Evolutionary conservation across 306 rosid species (phyloP), one percentile per base, ranked within the genome.

Genomic region (Luffa aegyptiaca): DNA sequence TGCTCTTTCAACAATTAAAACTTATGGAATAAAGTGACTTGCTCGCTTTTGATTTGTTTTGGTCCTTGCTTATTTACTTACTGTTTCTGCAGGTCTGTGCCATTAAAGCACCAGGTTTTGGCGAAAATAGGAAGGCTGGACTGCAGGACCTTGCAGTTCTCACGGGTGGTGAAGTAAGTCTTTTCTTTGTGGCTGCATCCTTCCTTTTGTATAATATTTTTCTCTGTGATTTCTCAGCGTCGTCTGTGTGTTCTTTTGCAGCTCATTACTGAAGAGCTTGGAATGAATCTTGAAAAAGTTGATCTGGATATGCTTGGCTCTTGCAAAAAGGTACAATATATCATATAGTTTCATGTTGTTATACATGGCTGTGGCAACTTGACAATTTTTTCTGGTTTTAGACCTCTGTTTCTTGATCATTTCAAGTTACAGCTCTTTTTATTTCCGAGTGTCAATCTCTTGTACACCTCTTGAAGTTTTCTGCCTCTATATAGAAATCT

Each of bases 261-360:
- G 98, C 88, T 94, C 80, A 94, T 94, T 78, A 92, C 93, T 6
- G 98, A 92, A 78, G 98, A 94, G 86, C 98, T 94, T 51, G 97
- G 98, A 75, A 1, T 92, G 90, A 94, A 94, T 86, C 92, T 94
- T 81, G 98, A 94, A 68, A 94, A 94, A 68, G 96, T 92, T 52
- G 97, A 91, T 79, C 82, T 88, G 63, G 96, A 86, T 1, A 61
- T 88, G 88, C 93, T 94, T 76, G 98, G 97, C 42, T 66, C 93
- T 44, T 94, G 98, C 88, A 94, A 94, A 83, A 94, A 92, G 97
- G 98, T 94, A 83, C 33, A 61, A 52, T n/a, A 26, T 33, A 51
- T 49, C 7, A 2, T 16, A 73, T 12, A 21, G 20, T 31, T 71
- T 48, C 41, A 44, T 71, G 10, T 5, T 72, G 58, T 2, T 26